A percentile compares a stretch with the other conserved stretches of the same genome.
Conservation (phyloP, 257 asterid species). For the Nicotiana otophora region DNA sequence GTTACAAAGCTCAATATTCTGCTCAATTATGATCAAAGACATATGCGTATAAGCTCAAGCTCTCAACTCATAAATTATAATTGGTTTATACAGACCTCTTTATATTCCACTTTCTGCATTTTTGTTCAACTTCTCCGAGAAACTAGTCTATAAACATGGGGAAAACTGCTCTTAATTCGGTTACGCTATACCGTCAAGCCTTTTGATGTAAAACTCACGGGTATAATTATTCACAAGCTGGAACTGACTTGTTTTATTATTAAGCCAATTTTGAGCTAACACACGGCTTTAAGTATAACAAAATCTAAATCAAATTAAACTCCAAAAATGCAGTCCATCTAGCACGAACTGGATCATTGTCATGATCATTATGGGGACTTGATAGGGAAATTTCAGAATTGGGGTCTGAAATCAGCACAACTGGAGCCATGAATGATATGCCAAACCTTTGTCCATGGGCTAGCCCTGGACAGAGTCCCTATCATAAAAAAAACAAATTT, state of each 20-base stretch:
- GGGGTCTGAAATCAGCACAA: slow-evolving; percentile 28
- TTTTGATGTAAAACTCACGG: neutral
- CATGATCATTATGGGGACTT: slow-evolving; percentile 29
- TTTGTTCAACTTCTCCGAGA: too few species aligned
- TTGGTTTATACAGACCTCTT: too few species aligned
- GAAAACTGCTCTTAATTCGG: too few species aligned
- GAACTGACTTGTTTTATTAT: neutral
- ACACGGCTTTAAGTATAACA: neutral
- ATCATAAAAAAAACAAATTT: slow-evolving; percentile 13
- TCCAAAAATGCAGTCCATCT: neutral
- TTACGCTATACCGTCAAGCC: neutral
- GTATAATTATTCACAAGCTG: neutral
- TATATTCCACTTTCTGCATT: too few species aligned
- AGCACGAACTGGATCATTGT: slow-evolving; percentile 12
- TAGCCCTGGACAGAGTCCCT: slow-evolving; percentile 90
- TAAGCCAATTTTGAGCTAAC: neutral
- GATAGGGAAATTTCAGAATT: slow-evolving; percentile 21
- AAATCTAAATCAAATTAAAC: neutral
- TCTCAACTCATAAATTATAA: too few species aligned
- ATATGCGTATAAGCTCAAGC: too few species aligned
- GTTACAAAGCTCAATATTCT: too few species aligned
- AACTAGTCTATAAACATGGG: neutral
- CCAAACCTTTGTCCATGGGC: slow-evolving; percentile 84
- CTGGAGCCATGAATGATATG: slow-evolving; percentile 41
- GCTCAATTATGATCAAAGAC: too few species aligned